Base-by-base conservation (phyloP, 257 asterid species). In the Fraxinus americana region DNA sequence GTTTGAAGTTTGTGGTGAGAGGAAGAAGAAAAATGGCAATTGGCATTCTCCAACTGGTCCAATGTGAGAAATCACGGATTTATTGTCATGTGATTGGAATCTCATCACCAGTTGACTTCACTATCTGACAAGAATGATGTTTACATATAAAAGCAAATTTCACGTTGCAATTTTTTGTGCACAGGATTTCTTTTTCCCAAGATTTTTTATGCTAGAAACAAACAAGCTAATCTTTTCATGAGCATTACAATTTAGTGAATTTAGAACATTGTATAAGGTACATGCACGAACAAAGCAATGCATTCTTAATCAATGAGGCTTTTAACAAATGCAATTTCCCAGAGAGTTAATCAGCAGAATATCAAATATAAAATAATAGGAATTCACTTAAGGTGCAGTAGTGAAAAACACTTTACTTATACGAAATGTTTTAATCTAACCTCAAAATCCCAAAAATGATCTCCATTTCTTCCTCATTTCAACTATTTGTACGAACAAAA, bases 11-110 rank as follows among this genome's bases (percentile, higher is more conserved):
- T 57, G 39, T 38, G 29, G 74, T 7, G 80, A 21, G 63, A 66
- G 73, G 67, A 67, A 4, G 68, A 61, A 61, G 71, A 52, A 74
- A 70, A 73, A 21, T 12, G 16, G 67, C 34, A 23, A 34, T 30
- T 25, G 66, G 70, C 75, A 5, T 69, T 17, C 71, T 65, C 66
- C 61, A 78, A 57, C 67, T 14, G 77, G 82, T 72, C 79, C 79
- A 73, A 68, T 30, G 14, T 45, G 30, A 38, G 9, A 17, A 54
- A 54, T 54, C 25, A 0, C 21, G 65, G 23, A 54, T 54, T 63
- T 1, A 23, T 70, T 74, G 76, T 75, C 19, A 17, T 75, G 30
- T 48, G 71, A 41, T 29, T 71, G 50, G 73, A 67, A 41, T 54
- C 41, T 72, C 45, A 39, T 43, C 70, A 32, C 34, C 48, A 39